Evolutionary conservation across 1,284 basidiomycete species (phyloP), one percentile per base, ranked within the genome.

Genomic region (Boletus sp.): DNA sequence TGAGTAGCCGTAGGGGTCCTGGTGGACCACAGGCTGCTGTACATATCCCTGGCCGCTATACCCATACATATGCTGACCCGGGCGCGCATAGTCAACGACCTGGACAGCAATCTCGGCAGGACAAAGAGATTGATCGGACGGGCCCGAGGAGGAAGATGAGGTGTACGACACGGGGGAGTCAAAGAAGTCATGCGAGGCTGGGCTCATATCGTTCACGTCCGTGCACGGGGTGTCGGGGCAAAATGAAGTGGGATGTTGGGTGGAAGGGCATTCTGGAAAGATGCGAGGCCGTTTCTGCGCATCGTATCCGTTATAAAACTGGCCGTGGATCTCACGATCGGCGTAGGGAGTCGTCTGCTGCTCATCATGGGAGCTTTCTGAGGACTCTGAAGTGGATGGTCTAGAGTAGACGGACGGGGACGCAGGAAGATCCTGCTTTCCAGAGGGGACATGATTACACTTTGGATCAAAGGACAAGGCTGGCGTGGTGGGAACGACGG

Each of bases 111-210:
- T 42, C 8, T 61, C 60, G 29, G 46, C 25, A 30, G 44, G 26
- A 32, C 45, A 45, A 23, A 53, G 48, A 4, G 63, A 55, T 20
- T 62, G 64, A 48, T 63, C 63, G 43, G 65, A 52, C 5, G 33
- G 48, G 20, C 39, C 50, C 7, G 61, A 51, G 10, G 60, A 62
- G 19, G 63, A 54, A 25, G 61, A 62, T 13, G 61, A 54, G 8
- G 57, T 46, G 30, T 48, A 29, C 2, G 58, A 56, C 38, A 23
- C 42, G 4, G 61, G 52, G 9, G 63, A 64, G 50, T 64, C 61
- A 46, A 51, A 41, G 20, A 46, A 19, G 3, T 61, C 61, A 6
- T 26, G 29, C 32, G 46, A 35, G 17, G 23, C 49, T 14, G 57
- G 44, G 29, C 20, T 30, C 36, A 46, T 44, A 25, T 60, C 53